A percentile compares a stretch with the other conserved stretches of the same genome.
Evolutionary conservation across 768 basidiomycete species (phyloP).

Genomic region (Porphyrellus cyaneotinctus): DNA sequence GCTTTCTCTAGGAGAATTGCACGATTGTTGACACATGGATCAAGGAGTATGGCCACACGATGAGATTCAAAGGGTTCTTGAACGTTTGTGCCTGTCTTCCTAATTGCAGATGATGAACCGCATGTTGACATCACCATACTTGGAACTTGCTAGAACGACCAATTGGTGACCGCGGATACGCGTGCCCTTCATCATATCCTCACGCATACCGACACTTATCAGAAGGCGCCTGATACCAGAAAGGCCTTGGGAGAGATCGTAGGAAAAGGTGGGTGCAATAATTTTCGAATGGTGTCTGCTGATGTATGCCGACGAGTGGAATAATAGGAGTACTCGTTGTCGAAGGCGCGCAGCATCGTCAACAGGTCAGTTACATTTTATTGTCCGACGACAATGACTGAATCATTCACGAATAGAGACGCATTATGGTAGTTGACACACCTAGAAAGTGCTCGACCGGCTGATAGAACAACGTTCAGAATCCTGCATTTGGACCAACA

Average conservation of each 20-base stretch:
- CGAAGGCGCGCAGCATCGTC: constrained; percentile 38
- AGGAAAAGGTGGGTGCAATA: constrained; percentile 29
- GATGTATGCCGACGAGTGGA: background rate
- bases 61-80: constrained; percentile 43
- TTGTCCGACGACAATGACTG: background rate
- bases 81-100: constrained; percentile 29
- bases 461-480: constrained; percentile 32
- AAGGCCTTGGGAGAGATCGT: constrained; percentile 40
- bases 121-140: background rate
- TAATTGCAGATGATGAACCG: background rate
- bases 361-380: constrained; percentile 30
- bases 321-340: constrained; percentile 47
- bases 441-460: background rate
- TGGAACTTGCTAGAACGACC: constrained; percentile 22
- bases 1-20: constrained; percentile 21
- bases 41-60: constrained; percentile 42
- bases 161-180: constrained; percentile 56
- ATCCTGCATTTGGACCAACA: constrained; percentile 60
- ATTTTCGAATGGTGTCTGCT: background rate
- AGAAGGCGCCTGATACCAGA: constrained; percentile 46
- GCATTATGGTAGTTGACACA: constrained; percentile 26
- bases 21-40: constrained; percentile 45
- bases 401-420: constrained; percentile 11
- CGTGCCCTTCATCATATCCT: constrained; percentile 65
- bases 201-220: constrained; percentile 50